Percentiles rank a stretch among this genome's conserved stretches.
Conservation (phyloP, 257 asterid genomes). For the Phtheirospermum japonicum region DNA sequence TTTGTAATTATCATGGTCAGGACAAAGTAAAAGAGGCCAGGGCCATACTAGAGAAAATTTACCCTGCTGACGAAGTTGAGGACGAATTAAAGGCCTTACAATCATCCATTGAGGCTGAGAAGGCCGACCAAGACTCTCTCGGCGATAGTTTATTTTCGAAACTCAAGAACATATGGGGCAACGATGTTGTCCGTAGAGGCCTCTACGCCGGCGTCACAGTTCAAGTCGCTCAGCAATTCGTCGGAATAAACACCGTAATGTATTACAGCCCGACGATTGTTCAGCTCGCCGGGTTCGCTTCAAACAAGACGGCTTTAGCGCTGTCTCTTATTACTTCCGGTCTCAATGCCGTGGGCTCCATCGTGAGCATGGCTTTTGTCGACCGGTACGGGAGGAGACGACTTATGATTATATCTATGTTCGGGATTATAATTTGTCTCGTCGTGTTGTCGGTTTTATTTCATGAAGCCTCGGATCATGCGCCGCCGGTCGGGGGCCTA, state of each 20-base stretch:
- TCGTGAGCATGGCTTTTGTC: conserved; percentile 61
- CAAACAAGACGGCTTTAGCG: conserved; percentile 69
- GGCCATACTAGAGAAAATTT: conserved; percentile 62
- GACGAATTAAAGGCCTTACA: conserved; percentile 61
- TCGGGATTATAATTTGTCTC: conserved; percentile 61
- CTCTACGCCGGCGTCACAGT: conserved; percentile 75
- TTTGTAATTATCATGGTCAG: conserved; percentile 31
- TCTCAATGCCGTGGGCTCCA: conserved; percentile 63
- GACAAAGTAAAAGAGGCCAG: conserved; percentile 63
- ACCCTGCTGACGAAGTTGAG: conserved; percentile 66
- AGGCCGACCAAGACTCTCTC: conserved; percentile 37
- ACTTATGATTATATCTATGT: conserved; percentile 66
- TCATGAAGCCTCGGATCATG: conserved; percentile 44
- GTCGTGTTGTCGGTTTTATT: conserved; percentile 47
- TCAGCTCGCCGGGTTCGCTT: conserved; percentile 75
- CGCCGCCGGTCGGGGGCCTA: conserved; percentile 39
- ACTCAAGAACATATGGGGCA: conserved; percentile 45
- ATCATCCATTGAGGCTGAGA: conserved; percentile 59
- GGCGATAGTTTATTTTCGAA: conserved; percentile 37
- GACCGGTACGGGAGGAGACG: conserved; percentile 69
- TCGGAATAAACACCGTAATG: conserved; percentile 87
- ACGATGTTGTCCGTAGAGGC: conserved; percentile 63
- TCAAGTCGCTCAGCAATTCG: conserved; percentile 84
- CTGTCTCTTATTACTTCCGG: conserved; percentile 79
- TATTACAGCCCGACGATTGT: conserved; percentile 85